phyloP scores from a whole-genome alignment of 2,329 filamentous ascomycete species.

The Alternaria arborescens region DNA sequence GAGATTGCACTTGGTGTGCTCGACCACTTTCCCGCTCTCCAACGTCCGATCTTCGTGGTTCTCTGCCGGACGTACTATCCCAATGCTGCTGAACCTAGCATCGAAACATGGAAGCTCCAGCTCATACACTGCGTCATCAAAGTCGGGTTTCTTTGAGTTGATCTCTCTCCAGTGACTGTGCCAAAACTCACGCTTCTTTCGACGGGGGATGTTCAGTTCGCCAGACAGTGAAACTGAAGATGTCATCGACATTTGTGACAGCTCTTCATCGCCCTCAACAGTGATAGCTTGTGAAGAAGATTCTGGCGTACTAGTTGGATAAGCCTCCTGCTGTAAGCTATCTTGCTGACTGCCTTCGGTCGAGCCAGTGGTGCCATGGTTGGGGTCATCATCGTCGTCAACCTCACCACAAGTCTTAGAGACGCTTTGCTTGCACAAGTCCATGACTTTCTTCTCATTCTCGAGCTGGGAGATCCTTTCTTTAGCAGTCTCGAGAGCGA shows the following conservation, averaged over 20 bases:
- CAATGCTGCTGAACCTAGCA: not conserved
- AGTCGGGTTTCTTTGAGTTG: too few relatives aligned
- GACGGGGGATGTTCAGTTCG: not conserved
- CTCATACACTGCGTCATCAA: not conserved
- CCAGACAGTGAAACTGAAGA: not conserved
- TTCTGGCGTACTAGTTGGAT: too few relatives aligned
- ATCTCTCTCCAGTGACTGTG: not conserved
- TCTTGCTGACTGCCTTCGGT: not conserved
- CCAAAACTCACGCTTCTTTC: not conserved
- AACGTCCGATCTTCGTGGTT: not conserved
- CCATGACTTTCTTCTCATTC: not conserved
- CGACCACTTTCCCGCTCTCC: not conserved
- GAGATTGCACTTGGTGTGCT: not conserved
- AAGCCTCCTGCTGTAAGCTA: not conserved
- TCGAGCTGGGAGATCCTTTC: not conserved
- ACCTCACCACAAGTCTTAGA: not conserved
- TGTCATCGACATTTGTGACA: not conserved
- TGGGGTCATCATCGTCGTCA: not conserved
- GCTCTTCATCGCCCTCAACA: not conserved
- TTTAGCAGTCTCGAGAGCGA: not conserved
- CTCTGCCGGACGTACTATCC: not conserved
- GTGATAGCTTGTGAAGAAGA: not conserved
- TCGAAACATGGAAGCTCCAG: slow-evolving; percentile 5
- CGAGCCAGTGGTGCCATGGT: not conserved
- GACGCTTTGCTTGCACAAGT: not conserved